Base-by-base conservation (phyloP, 176 grass and related monocot species). In the Oryza nivara region DNA sequence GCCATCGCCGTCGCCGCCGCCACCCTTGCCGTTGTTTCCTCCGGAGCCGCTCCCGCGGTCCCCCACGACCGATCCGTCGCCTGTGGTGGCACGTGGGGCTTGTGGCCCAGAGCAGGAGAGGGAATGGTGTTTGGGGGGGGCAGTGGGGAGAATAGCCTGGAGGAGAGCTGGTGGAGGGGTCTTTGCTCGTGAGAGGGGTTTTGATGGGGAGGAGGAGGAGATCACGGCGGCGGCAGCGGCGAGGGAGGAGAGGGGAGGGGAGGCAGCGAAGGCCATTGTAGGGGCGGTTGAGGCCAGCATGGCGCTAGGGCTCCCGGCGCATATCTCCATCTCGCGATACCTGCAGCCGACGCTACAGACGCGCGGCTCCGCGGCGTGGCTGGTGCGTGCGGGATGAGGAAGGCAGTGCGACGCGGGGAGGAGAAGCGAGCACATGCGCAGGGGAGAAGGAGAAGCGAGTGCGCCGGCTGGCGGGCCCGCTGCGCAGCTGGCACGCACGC, bases 221-320 rank as follows among this genome's bases (percentile, higher is more conserved):
- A 28, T 3, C 32, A 58, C 12, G 15, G 34, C 44, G 2, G 83
- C 6, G 69, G 81, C 12, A 69, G 20, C 4, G 40, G 77, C 68
- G 30, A 83, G 78, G n/a, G 78, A 88, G 74, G 89, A 85, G 80
- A 91, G 80, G 73, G 83, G 77, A 17, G 85, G 84, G 61, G 86
- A 72, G 35, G 82, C 71, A 40, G 89, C 74, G 81, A 91, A 89
- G 16, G 87, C 89, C 95, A 97, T 95, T 70, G 72, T 32, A 51
- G 6, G 30, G 2, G 2, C 30, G 30, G 2, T 32, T 32, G 30
- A 32, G 30, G 30, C 30, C 30, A 3, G 30, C 30, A 32, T 32
- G 30, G 30, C 30, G 30, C 30, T 32, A 32, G 2, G 30, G 30
- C 30, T 32, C 30, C 30, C 30, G 30, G 2, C 30, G 30, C 30